A percentile compares a stretch with the other conserved stretches of the same genome.
Conservation (phyloP, 169 alveolate species). For the Cryptosporidium sp. region DNA sequence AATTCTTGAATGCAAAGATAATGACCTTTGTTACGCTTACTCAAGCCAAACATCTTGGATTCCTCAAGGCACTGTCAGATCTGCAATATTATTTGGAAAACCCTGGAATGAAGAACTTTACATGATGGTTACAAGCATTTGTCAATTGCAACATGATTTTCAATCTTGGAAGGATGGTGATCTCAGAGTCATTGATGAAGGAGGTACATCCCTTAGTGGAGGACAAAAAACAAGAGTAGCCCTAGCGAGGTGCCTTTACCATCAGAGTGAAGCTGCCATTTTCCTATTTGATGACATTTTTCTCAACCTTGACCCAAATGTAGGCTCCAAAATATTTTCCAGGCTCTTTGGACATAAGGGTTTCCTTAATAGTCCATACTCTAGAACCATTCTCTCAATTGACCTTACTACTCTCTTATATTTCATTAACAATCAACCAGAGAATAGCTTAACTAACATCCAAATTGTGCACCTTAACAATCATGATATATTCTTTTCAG, state of each 20-base stretch:
- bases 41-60: conserved; percentile 83
- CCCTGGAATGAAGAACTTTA: conserved; percentile 81
- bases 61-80: conserved; percentile 84
- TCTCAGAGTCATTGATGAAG: conserved; percentile 86
- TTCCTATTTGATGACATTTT: conserved; percentile 64
- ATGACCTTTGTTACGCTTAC: conserved; percentile 56
- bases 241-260: conserved; percentile 91
- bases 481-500: conserved; percentile 44
- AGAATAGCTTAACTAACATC: background rate
- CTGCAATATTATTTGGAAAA: conserved; percentile 84
- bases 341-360: conserved; percentile 34
- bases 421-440: conserved; percentile 2
- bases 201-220: conserved; percentile 90
- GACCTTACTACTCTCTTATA: conserved; percentile 50
- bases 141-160: conserved; percentile 82
- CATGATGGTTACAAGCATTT: conserved; percentile 77
- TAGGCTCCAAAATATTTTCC: conserved; percentile 32
- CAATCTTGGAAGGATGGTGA: conserved; percentile 82
- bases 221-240: conserved; percentile 93
- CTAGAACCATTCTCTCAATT: conserved; percentile 43
- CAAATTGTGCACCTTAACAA: conserved; percentile 50
- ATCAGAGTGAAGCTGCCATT: conserved; percentile 36
- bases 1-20: conserved; percentile 22
- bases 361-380: conserved; percentile 14
- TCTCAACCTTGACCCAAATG: conserved; percentile 63